Evolutionary conservation across 805 yeast genomes (phyloP).

Genomic region (Nematodospora valgi): DNA sequence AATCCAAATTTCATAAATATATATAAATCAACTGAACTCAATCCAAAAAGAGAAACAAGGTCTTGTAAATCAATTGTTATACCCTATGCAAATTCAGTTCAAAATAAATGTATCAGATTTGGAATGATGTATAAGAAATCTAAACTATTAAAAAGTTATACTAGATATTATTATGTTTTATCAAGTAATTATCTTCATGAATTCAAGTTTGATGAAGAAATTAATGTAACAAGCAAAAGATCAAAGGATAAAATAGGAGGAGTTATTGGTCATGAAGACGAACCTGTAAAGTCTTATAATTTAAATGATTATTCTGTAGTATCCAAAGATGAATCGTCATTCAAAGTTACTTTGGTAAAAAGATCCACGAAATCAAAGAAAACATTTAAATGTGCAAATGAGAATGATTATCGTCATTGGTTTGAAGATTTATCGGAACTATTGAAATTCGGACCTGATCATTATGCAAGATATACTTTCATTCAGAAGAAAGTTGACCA

Average conservation of each 20-base stretch:
- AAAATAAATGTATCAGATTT: slow-evolving; percentile 37
- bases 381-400: slow-evolving; percentile 44
- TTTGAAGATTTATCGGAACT: slow-evolving; percentile 51
- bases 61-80: slow-evolving; percentile 36
- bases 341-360: slow-evolving; percentile 33
- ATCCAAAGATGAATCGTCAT: slow-evolving; percentile 28
- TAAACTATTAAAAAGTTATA: slow-evolving; percentile 39
- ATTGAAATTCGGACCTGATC: slow-evolving; percentile 41
- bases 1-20: slow-evolving; percentile 58
- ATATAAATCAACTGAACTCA: slow-evolving; percentile 30
- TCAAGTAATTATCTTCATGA: slow-evolving; percentile 44
- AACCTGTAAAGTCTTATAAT: slow-evolving; percentile 39
- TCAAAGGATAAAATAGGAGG: slow-evolving; percentile 30
- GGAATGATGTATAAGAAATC: slow-evolving; percentile 40
- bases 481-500: slow-evolving; percentile 27
- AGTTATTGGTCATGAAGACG: slow-evolving; percentile 37
- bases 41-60: slow-evolving; percentile 46
- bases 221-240: slow-evolving; percentile 1
- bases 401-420: slow-evolving; percentile 50
- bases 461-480: slow-evolving; percentile 45
- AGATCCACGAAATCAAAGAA: slow-evolving; percentile 25
- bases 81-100: slow-evolving; percentile 37
- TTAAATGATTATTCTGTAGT: slow-evolving; percentile 34
- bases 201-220: slow-evolving; percentile 30
- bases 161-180: slow-evolving; percentile 33